These are phyloP conservation scores for Pyrus bretschneideri DNA, from an alignment of 306 rosid genomes.

Conservation along the genomic window DNA sequence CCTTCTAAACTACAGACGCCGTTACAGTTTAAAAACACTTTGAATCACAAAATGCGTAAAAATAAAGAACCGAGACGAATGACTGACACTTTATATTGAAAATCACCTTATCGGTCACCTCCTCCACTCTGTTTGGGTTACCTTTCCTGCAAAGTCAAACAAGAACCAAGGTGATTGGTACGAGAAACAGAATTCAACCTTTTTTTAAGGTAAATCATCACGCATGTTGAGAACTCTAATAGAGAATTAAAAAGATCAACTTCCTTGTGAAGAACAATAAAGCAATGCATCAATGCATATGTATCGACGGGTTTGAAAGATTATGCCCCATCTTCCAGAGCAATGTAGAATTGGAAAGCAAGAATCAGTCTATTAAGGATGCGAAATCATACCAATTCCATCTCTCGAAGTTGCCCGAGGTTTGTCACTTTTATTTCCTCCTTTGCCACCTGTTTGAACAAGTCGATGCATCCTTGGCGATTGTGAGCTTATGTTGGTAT, in stretches of 20 bases:
- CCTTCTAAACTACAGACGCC: slow-evolving; percentile 28
- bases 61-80: slow-evolving; percentile 28
- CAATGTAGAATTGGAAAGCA: neutral
- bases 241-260: neutral
- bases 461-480: slow-evolving; percentile 87
- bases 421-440: slow-evolving; percentile 48
- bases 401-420: slow-evolving; percentile 48
- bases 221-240: neutral
- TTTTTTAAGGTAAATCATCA: neutral
- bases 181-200: neutral
- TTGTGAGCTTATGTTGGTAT: slow-evolving; percentile 76
- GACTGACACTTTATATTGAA: slow-evolving; percentile 26
- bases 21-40: slow-evolving; percentile 27
- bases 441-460: slow-evolving; percentile 68
- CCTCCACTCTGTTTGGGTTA: slow-evolving; percentile 86
- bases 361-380: neutral
- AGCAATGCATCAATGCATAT: neutral
- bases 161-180: neutral
- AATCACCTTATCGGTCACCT: slow-evolving; percentile 67
- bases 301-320: neutral
- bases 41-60: slow-evolving; percentile 33
- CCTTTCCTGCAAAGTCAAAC: slow-evolving; percentile 61
- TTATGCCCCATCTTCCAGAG: neutral
- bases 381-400: slow-evolving; percentile 60
- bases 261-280: neutral